Base-by-base conservation (phyloP, 768 basidiomycete genomes). In the Mrakia gelida region DNA sequence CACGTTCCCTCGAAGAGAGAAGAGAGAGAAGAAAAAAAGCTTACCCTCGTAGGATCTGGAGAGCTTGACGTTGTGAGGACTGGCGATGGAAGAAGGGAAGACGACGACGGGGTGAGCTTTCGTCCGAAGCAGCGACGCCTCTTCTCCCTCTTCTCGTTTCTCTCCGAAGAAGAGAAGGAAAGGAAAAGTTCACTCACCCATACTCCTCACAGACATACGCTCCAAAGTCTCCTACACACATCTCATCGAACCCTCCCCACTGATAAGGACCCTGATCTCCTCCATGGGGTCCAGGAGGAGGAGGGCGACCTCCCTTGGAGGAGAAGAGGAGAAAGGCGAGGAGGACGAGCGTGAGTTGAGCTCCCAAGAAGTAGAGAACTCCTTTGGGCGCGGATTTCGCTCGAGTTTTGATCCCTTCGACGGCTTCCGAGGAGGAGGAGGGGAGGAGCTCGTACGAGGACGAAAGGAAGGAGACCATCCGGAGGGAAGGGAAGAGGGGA, bases 51-150 rank as follows among this genome's bases (percentile, higher is more conserved):
- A 70, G 34, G 67, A 70, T n/a, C 67, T 38, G 18, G 67, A 70
- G 10, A 70, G 67, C 67, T 70, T 70, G 67, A 70, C 67, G 67
- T 70, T 70, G 38, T 70, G 67, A 18, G 67, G 67, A 21, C 67
- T 70, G 23, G 30, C 30, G 0, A 26, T 3, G 1, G 65, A 41
- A 67, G 32, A 26, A 32, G 30, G 30, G 34, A 10, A 10, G 10
- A 45, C 26, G 7, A 2, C 8, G 59, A 62, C 10, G 26, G 15
- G 67, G 18, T 70, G 26, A 70, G 67, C 38, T n/a, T 15, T n/a
- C 67, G 1, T 45, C 45, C 15, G 45, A 45, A 45, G 45, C 45
- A 45, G 45, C 45, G 45, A 18, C 32, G 65, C 65, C 38, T 34
- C 32, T 67, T 30, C 16, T 11, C 38, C 38, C 65, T 1, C 28